Base-by-base conservation (phyloP, 805 yeast species). In the Wickerhamiella australiensis region DNA sequence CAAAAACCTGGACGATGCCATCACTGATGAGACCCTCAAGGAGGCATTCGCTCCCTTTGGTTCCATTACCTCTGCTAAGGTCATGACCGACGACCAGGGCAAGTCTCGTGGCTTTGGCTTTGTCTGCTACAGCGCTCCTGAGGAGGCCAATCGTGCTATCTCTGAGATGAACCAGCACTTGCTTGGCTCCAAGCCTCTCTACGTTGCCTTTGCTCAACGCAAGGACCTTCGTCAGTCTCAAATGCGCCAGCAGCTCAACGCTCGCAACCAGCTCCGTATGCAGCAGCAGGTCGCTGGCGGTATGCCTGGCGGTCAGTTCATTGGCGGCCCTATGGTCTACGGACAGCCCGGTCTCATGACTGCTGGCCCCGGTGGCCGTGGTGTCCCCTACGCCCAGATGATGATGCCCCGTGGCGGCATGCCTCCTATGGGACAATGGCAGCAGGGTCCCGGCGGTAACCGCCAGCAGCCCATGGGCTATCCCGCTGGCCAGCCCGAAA, bases 51-150 rank as follows among this genome's bases (percentile, higher is more conserved):
- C 85, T 63, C 86, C 92, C 58, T 87, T 81, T 68, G 98, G 98
- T 68, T 71, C 84, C 65, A 92, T 92, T 73, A 85, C 96, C 58
- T 85, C 96, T 53, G 96, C 88, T 60, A 87, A 84, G 73, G 94
- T 90, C 59, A 90, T 92, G 96, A 79, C 82, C 63, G 95, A 85
- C 66, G 96, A 88, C 63, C 68, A 78, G 55, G 96, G 95, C 62
- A 86, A 86, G 73, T 86, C 96, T 56, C 90, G 85, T 76, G 97
- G 97, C 59, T 92, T 92, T 68, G 98, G 98, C 65, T 92, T 92
- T 68, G 98, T 92, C 61, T 87, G 98, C 74, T 92, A 82, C 83
- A 80, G 95, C 51, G 71, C 92, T 57, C 96, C 97, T 65, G 98
- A 92, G 71, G 98, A 92, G 79, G 98, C 98, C 60, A 85, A 95